These are phyloP conservation scores for Aspergillus persii DNA, from an alignment of 2,329 filamentous ascomycete genomes.

Conservation along the genomic window DNA sequence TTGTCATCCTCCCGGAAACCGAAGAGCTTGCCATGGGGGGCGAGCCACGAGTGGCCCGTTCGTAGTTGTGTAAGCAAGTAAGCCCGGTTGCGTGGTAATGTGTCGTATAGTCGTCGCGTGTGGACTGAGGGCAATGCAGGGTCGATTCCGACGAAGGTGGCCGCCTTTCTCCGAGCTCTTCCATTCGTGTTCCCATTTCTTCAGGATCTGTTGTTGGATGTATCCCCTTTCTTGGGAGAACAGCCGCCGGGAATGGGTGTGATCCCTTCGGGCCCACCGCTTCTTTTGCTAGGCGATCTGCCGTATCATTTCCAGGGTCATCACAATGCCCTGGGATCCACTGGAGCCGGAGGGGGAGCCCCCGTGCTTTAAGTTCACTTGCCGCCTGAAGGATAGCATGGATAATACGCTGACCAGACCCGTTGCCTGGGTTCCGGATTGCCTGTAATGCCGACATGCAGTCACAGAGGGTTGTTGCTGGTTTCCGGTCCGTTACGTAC, in stretches of 20 bases:
- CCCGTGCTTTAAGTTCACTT: conserved; percentile 4
- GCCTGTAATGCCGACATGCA: conserved; percentile 18
- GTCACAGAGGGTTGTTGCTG: conserved; percentile 16
- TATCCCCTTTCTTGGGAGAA: conserved; percentile 9
- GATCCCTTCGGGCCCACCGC: background rate
- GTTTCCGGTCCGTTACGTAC: background rate
- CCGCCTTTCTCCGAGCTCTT: conserved; percentile 9
- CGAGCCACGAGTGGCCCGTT: no score
- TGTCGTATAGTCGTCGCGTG: no score
- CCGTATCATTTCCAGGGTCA: background rate
- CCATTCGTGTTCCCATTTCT: conserved; percentile 14
- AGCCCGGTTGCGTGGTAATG: no score
- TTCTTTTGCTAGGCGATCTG: conserved; percentile 4
- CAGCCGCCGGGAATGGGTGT: conserved; percentile 7
- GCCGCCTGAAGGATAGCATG: conserved; percentile 17
- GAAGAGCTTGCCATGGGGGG: no score
- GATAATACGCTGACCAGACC: conserved; percentile 17
- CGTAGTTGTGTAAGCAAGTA: no score
- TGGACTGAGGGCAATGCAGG: background rate
- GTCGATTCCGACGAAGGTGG: conserved; percentile 9
- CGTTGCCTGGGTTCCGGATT: conserved; percentile 14
- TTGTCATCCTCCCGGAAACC: no score
- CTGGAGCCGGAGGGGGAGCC: conserved; percentile 13
- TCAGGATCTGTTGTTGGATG: conserved; percentile 6
- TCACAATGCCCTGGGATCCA: conserved; percentile 7